Conservation (phyloP, 305 asterid species). For the Euphrasia arctica region DNA sequence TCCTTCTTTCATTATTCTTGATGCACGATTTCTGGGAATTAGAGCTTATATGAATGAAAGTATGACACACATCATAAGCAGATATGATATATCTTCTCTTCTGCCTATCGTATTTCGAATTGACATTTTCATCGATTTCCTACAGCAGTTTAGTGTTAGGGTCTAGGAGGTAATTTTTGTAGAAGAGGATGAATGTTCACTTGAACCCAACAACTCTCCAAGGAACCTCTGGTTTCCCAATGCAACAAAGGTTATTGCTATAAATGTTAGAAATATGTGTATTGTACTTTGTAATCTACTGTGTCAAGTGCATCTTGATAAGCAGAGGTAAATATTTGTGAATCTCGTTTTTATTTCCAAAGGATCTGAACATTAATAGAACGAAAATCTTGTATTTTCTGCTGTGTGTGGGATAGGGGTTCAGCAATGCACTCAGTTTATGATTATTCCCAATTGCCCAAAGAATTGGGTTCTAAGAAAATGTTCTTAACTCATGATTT, state of each 20-base stretch:
- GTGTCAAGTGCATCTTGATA: background rate
- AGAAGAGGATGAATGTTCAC: no score
- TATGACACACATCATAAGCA: background rate
- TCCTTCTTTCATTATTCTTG: background rate
- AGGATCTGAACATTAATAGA: constrained; percentile 1
- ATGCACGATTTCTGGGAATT: background rate
- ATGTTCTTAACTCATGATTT: background rate
- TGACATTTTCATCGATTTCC: background rate
- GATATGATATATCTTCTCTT: background rate
- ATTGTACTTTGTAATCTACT: background rate
- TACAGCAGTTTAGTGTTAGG: background rate
- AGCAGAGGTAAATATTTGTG: background rate
- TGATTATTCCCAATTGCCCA: background rate
- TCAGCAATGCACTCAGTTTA: background rate
- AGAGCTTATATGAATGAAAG: background rate
- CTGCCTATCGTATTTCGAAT: background rate
- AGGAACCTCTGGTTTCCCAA: no score
- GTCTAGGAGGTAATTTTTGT: no score
- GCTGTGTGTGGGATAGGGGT: background rate
- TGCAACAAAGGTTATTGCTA: background rate
- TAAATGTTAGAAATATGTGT: constrained; percentile 4
- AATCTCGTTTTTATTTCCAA: background rate
- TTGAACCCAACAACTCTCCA: no score
- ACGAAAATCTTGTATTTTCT: background rate
- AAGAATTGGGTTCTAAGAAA: background rate